Conservation (phyloP, 2,329 filamentous ascomycete genomes). For the Aureobasidium sp. region DNA sequence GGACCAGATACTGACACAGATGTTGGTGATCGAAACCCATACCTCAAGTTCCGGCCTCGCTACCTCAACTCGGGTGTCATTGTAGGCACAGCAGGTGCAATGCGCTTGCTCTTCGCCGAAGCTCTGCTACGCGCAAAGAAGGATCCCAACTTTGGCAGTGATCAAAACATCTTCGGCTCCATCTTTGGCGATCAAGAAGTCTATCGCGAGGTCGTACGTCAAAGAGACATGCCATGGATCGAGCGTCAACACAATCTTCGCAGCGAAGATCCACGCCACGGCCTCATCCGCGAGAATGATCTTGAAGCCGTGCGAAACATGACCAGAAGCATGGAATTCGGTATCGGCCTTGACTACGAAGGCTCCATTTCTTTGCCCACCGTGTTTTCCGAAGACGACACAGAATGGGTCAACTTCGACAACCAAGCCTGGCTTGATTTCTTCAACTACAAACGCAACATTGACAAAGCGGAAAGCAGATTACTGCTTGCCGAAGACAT, state of each 20-base stretch:
- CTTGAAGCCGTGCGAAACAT: slow-evolving; percentile 21
- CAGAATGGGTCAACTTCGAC: slow-evolving; percentile 23
- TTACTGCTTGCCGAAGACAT: slow-evolving; percentile 20
- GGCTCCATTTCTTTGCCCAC: slow-evolving; percentile 24
- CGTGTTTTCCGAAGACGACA: slow-evolving; percentile 26
- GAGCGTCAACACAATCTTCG: slow-evolving; percentile 17
- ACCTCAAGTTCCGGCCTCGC: slow-evolving; percentile 33
- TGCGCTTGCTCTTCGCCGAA: slow-evolving; percentile 24
- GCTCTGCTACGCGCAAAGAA: slow-evolving; percentile 27
- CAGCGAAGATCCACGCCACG: not conserved
- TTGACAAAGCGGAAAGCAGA: slow-evolving; percentile 19
- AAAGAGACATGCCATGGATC: slow-evolving; percentile 26
- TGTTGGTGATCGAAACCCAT: slow-evolving; percentile 33
- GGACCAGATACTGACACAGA: slow-evolving; percentile 44
- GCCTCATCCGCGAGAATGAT: slow-evolving; percentile 18
- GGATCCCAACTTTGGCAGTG: slow-evolving; percentile 26
- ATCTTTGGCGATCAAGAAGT: slow-evolving; percentile 30
- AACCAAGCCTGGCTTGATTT: slow-evolving; percentile 17
- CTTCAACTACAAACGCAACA: slow-evolving; percentile 16
- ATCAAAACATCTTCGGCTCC: slow-evolving; percentile 32
- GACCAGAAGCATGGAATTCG: slow-evolving; percentile 31
- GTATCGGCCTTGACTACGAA: slow-evolving; percentile 27
- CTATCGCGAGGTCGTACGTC: slow-evolving; percentile 26
- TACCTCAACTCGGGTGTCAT: slow-evolving; percentile 30
- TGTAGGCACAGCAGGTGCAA: slow-evolving; percentile 24